Base-by-base conservation (phyloP, 2,329 filamentous ascomycete species). In the Massarina eburnea region DNA sequence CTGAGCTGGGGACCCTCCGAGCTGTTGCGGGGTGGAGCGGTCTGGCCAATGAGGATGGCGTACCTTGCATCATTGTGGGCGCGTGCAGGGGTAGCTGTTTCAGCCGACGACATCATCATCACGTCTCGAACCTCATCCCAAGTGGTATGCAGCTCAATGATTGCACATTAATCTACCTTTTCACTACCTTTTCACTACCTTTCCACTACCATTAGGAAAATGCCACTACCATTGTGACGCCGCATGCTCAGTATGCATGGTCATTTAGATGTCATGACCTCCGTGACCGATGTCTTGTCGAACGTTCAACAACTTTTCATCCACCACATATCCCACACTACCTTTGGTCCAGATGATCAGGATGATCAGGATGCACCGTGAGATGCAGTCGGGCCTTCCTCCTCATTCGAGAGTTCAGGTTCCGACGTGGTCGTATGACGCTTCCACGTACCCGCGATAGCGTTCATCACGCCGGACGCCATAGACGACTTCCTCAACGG, bases 31-130 rank as follows among this genome's bases (percentile, higher is more conserved):
- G 57, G 55, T 55, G 54, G 46, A 35, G 32, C 38, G 39, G 24
- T 22, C 24, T 39, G 36, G 39, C 61, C 57, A 66, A 64, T 61
- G 40, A 51, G 40, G 36, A 43, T 30, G 40, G 29, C 41, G 59
- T 63, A 43, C 63, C 62, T 67, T 64, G 61, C 61, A 61, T 53
- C 49, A 36, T n/a, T 19, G 9, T 8, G 19, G 15, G 17, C 29
- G 18, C 39, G 29, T 35, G 30, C 39, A 35, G 39, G 39, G 39
- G 30, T 42, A 35, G 29, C 24, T 39, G 37, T 39, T 41, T 32
- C 39, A 41, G n/a, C 26, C 26, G 4, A 9, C 17, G 19, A 33
- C 39, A 17, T 32, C 26, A 21, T 33, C 38, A 32, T 29, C 21
- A 19, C 17, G 15, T 41, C 14, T 37, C 19, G 19, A 37, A 37